Evolutionary conservation across 2,329 filamentous ascomycete species (phyloP).

Genomic region (Sclerotinia glacialis): DNA sequence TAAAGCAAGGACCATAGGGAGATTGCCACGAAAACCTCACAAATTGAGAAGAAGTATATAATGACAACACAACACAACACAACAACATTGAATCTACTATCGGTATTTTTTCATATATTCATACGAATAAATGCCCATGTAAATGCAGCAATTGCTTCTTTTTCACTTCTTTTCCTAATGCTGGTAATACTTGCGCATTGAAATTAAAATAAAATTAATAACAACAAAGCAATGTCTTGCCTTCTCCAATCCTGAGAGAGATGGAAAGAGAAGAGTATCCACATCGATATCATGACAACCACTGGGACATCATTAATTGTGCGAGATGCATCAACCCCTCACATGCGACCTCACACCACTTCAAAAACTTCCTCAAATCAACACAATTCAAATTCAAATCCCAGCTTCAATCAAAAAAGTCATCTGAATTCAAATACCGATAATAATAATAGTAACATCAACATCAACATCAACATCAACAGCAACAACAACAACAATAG

Average conservation of each 20-base stretch:
- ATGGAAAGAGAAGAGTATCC: neutral
- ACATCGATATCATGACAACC: conserved; percentile 19
- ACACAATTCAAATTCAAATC: conserved; percentile 9
- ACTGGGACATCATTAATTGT: conserved; percentile 10
- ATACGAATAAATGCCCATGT: conserved; percentile 13
- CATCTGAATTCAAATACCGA: neutral
- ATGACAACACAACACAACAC: conserved; percentile 12
- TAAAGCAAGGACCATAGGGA: conserved; percentile 17
- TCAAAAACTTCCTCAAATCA: conserved; percentile 10
- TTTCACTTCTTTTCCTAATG: neutral
- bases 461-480: no score
- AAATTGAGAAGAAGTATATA: neutral
- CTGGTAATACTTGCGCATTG: conserved; percentile 10
- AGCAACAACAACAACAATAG: conserved; percentile 18
- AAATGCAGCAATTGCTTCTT: conserved; percentile 11
- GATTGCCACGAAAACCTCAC: conserved; percentile 17
- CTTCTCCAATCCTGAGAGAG: conserved; percentile 2
- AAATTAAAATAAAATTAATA: neutral
- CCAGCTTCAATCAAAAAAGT: neutral
- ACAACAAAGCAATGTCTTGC: neutral
- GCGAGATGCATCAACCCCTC: conserved; percentile 17
- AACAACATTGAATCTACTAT: neutral
- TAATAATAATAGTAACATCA: neutral
- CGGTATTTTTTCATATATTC: no score
- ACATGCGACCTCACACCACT: conserved; percentile 23